A percentile compares a stretch with the other conserved stretches of the same genome.
Conservation (phyloP, 352 stramenopile genomes). For the Aphanomyces invadans region DNA sequence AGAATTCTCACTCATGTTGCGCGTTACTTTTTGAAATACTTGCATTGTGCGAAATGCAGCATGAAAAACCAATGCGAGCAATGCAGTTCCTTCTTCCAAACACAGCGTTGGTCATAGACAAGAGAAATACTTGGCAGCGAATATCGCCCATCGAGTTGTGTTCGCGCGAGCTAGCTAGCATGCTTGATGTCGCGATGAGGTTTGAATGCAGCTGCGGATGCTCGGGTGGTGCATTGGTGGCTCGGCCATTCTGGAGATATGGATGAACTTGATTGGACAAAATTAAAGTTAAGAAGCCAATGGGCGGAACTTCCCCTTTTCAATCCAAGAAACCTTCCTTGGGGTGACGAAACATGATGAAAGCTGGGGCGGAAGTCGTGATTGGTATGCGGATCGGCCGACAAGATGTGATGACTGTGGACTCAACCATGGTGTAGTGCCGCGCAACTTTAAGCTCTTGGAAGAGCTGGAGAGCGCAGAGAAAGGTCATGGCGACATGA, state of each 20-base stretch:
- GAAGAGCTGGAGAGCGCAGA: constrained; percentile 89
- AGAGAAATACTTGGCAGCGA: too few relatives aligned
- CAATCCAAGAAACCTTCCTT: constrained; percentile 15
- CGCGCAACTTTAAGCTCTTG: constrained; percentile 91
- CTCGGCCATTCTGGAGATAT: not conserved
- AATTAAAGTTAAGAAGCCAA: constrained; percentile 9
- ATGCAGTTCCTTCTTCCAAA: too few relatives aligned
- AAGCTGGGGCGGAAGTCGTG: constrained; percentile 71
- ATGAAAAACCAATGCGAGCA: too few relatives aligned
- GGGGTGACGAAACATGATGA: constrained; percentile 37
- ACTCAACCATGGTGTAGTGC: constrained; percentile 40
- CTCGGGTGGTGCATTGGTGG: not conserved
- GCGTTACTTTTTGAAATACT: too few relatives aligned
- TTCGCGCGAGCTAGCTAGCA: too few relatives aligned
- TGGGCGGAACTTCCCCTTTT: not conserved
- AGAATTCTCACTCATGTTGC: too few relatives aligned
- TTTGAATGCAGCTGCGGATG: too few relatives aligned
- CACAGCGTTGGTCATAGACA: too few relatives aligned
- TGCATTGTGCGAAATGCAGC: too few relatives aligned
- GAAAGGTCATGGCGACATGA: constrained; percentile 91
- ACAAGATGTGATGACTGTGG: not conserved
- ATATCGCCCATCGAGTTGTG: too few relatives aligned
- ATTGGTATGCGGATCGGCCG: constrained; percentile 35
- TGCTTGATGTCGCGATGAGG: too few relatives aligned
- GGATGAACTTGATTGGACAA: constrained; percentile 5